These are phyloP conservation scores for Chrysanthemum makinoi DNA, from an alignment of 129 eudicot genomes.

Conservation along the genomic window DNA sequence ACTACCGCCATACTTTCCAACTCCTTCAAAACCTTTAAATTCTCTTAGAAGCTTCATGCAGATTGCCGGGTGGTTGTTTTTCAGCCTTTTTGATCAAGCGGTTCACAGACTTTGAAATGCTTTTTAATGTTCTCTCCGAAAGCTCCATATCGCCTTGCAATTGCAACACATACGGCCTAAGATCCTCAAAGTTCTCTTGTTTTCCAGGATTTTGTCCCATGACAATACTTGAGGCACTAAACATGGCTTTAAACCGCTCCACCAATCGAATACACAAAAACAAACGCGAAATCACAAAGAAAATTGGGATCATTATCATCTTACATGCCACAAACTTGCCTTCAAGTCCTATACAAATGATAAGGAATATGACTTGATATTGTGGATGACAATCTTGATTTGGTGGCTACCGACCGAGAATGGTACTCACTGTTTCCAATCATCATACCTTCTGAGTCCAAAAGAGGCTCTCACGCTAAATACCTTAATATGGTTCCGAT, in stretches of 20 bases:
- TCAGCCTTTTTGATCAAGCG: conserved; percentile 13
- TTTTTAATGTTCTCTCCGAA: conserved; percentile 9
- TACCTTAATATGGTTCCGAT: neutral
- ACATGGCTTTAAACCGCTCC: conserved; percentile 1
- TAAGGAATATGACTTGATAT: conserved; percentile 12
- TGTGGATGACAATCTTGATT: conserved; percentile 17
- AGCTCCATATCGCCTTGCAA: conserved; percentile 24
- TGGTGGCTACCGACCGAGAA: neutral
- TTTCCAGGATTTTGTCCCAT: neutral
- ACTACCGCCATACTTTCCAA: conserved; percentile 1
- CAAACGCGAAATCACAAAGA: neutral
- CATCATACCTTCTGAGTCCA: conserved; percentile 30
- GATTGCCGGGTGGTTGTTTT: conserved; percentile 15
- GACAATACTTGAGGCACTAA: neutral
- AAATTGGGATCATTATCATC: neutral
- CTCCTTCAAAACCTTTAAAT: conserved; percentile 25
- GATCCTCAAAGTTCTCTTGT: neutral
- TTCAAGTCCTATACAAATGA: conserved; percentile 13
- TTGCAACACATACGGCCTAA: conserved; percentile 9
- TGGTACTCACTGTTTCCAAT: conserved; percentile 27
- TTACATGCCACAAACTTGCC: conserved; percentile 21
- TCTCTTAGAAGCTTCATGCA: conserved; percentile 12
- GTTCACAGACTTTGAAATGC: neutral
- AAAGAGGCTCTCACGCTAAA: conserved; percentile 31
- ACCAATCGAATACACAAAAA: conserved; percentile 3